These are phyloP conservation scores for Aspergillus glaucus DNA, from an alignment of 2,329 filamentous ascomycete species.

Conservation along the genomic window DNA sequence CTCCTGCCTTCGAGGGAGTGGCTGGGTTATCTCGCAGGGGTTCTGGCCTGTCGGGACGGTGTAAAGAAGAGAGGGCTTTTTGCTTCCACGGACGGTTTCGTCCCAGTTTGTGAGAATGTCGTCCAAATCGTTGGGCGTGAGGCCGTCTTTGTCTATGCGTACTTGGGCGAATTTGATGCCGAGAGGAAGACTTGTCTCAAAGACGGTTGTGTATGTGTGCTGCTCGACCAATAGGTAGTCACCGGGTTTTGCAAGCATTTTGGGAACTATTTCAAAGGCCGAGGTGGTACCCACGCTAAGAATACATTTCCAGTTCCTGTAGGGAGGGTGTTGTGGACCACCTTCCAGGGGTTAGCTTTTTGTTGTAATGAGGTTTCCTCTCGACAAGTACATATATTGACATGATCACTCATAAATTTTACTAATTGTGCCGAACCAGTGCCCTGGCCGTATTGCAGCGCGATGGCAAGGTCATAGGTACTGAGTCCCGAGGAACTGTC, in stretches of 20 bases:
- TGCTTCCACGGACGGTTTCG: constrained; percentile 39
- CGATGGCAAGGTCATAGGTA: background rate
- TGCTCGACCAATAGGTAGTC: constrained; percentile 76
- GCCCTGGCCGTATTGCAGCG: background rate
- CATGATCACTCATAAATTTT: background rate
- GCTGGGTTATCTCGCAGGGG: constrained; percentile 71
- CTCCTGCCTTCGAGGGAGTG: constrained; percentile 65
- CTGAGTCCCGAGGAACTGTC: background rate
- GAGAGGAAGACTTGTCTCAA: constrained; percentile 54
- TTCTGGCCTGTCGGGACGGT: constrained; percentile 75
- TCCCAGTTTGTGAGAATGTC: constrained; percentile 55
- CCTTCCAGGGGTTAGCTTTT: no score
- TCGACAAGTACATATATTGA: background rate
- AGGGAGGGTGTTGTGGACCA: background rate
- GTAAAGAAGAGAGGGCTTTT: constrained; percentile 58
- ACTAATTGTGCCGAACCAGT: background rate
- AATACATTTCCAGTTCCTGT: constrained; percentile 63
- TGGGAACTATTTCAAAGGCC: constrained; percentile 68
- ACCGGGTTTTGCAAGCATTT: constrained; percentile 66
- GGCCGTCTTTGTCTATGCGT: constrained; percentile 55
- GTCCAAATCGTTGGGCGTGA: constrained; percentile 54
- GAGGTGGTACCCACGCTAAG: constrained; percentile 75
- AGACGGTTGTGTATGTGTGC: constrained; percentile 70
- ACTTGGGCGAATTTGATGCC: constrained; percentile 52
- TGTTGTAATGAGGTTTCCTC: no score